A percentile compares a stretch with the other conserved stretches of the same genome.
Conservation (phyloP, 345 rosid species). For the Pelargonium nanum region DNA sequence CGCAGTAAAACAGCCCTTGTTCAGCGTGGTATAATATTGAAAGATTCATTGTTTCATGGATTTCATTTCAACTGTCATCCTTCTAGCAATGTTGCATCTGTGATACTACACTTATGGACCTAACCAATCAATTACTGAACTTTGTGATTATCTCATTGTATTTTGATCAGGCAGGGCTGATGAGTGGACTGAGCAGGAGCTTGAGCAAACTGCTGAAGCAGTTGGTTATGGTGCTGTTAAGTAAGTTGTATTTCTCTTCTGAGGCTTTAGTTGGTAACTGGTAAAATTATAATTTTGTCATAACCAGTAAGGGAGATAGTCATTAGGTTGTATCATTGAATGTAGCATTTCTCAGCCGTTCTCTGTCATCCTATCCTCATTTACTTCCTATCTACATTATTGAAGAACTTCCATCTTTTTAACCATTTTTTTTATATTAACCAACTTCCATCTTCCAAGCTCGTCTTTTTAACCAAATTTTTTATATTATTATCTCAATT, state of each 20-base stretch:
- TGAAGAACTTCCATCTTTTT: too few species aligned
- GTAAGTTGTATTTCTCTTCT: constrained; percentile 36
- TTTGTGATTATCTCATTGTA: constrained; percentile 1
- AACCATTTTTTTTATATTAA: too few species aligned
- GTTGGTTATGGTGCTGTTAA: constrained; percentile 95
- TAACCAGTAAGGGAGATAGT: too few species aligned
- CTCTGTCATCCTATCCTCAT: too few species aligned
- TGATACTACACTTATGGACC: background rate
- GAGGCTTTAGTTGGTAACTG: background rate
- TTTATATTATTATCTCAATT: too few species aligned
- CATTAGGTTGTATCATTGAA: background rate
- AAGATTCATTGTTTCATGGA: constrained; percentile 7
- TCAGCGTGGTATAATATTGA: constrained; percentile 58
- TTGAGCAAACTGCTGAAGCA: constrained; percentile 87
- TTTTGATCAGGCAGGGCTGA: constrained; percentile 55
- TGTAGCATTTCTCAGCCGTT: too few species aligned
- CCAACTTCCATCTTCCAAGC: too few species aligned
- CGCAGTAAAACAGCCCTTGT: constrained; percentile 68
- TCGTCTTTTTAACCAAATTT: too few species aligned
- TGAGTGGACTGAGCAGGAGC: constrained; percentile 81
- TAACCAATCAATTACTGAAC: background rate
- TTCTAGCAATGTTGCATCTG: background rate
- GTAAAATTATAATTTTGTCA: background rate
- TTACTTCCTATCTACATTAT: too few species aligned
- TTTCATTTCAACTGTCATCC: background rate